Base-by-base conservation (phyloP, 257 asterid species). In the Solanum rostratum region DNA sequence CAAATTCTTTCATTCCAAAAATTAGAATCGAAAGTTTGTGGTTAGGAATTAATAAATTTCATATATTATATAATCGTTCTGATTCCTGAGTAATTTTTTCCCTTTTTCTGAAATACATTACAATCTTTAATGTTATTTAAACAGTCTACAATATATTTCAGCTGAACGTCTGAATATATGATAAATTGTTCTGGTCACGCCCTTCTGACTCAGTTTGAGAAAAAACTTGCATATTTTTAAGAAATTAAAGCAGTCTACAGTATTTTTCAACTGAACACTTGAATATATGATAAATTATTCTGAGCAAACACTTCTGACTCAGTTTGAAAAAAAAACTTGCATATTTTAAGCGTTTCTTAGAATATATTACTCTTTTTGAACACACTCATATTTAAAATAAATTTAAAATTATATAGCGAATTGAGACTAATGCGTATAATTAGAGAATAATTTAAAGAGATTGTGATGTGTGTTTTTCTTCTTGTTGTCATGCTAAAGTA, bases 331-430 rank as follows among this genome's bases (percentile, higher is more conserved):
- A 52, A 53, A 53, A 4, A 6, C n/a, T 53, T 53, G 24, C 10
- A 16, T 30, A 29, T 29, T 65, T 30, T n/a, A 65, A 30, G 0
- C 0, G 10, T 0, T 30, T 7, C 10, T 1, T 29, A 65, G 14
- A 30, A 30, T 30, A 66, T 66, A 7, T 7, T 4, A 66, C 6
- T 22, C 14, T 10, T 4, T 30, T 33, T 8, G 30, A 8, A 16
- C 16, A 16, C 4, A 66, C 49, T 20, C 1, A 1, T 7, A 16
- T 1, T 19, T 33, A 2, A 18, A 15, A 7, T 0, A 4, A 7
- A 2, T 4, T 33, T 33, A 3, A 18, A 16, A 7, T 30, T 65
- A 2, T 65, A 65, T 15, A 2, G 6, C 41, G 27, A n/a, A 63
- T 1, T 29, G 20, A 63, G 43, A 2, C n/a, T 65, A 65, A 29